A percentile compares a stretch with the other conserved stretches of the same genome.
These are phyloP conservation scores for sweet orange (Citrus sinensis) DNA, from an alignment of 345 rosid species.

Conservation along the genomic window DNA sequence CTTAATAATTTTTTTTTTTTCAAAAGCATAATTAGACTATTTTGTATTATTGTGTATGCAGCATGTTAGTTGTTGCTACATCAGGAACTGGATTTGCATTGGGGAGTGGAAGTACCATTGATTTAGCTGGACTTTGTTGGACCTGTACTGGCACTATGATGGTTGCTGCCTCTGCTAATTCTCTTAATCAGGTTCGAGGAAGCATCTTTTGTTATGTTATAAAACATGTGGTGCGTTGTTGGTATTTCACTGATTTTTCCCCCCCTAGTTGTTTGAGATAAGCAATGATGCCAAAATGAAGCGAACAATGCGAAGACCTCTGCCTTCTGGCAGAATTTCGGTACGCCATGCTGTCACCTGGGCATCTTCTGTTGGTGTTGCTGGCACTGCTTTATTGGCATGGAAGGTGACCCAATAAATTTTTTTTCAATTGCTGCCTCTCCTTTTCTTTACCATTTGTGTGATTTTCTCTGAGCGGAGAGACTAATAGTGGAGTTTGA, in stretches of 20 bases:
- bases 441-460: not conserved
- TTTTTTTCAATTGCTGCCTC: constrained; percentile 12
- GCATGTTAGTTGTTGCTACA: constrained; percentile 94
- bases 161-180: constrained; percentile 95
- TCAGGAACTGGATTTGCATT: constrained; percentile 94
- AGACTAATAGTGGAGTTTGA: constrained; percentile 31
- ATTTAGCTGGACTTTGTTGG: constrained; percentile 75
- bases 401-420: constrained; percentile 54
- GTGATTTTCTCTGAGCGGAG: constrained; percentile 9
- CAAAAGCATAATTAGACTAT: not conserved
- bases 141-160: constrained; percentile 97
- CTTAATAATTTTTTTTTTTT: not conserved
- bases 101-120: constrained; percentile 66
- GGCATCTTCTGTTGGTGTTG: constrained; percentile 72
- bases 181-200: constrained; percentile 75
- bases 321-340: constrained; percentile 81
- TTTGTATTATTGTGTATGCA: constrained; percentile 17
- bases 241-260: not conserved
- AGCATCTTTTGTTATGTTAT: not conserved
- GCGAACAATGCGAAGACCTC: constrained; percentile 77
- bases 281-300: constrained; percentile 92
- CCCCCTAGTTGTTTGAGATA: constrained; percentile 67
- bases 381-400: constrained; percentile 77
- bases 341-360: constrained; percentile 68
- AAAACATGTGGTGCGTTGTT: too few species aligned